A percentile compares a stretch with the other conserved stretches of the same genome.
Conservation (phyloP, 2,329 filamentous ascomycete species). For the Aspergillus fumigatiaffinis region DNA sequence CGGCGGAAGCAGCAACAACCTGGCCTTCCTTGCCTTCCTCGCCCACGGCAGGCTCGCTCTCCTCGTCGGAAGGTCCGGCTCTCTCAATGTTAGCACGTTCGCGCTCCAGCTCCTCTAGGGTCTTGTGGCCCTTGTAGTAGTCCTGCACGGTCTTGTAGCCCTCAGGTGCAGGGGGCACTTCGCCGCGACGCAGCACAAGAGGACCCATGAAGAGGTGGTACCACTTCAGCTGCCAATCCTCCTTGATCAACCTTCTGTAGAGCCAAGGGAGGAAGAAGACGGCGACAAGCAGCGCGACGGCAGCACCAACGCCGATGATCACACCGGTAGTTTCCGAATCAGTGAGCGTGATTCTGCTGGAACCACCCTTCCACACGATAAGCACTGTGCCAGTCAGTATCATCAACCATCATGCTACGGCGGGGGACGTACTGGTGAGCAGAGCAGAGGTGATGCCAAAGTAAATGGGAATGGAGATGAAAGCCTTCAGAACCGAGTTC, state of each 20-base stretch:
- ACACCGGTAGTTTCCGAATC: constrained; percentile 7
- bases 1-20: neutral
- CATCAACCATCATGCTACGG: neutral
- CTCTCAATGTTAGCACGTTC: constrained; percentile 4
- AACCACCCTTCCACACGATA: constrained; percentile 19
- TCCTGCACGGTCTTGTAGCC: constrained; percentile 7
- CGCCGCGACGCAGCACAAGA: constrained; percentile 14
- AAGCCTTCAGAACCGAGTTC: constrained; percentile 10
- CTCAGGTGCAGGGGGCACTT: constrained; percentile 7
- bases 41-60: neutral
- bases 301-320: constrained; percentile 13
- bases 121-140: constrained; percentile 19
- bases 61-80: neutral
- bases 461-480: constrained; percentile 13
- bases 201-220: constrained; percentile 12
- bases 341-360: constrained; percentile 11
- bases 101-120: constrained; percentile 11
- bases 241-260: constrained; percentile 10
- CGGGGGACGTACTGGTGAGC: constrained; percentile 9
- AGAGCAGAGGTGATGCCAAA: constrained; percentile 14
- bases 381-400: constrained; percentile 8
- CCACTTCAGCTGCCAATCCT: constrained; percentile 13
- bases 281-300: constrained; percentile 3
- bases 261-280: constrained; percentile 16
- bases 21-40: neutral